Evolutionary conservation across 768 basidiomycete genomes (phyloP), one percentile per base, ranked within the genome.

Genomic region (Collybiopsis luxurians): DNA sequence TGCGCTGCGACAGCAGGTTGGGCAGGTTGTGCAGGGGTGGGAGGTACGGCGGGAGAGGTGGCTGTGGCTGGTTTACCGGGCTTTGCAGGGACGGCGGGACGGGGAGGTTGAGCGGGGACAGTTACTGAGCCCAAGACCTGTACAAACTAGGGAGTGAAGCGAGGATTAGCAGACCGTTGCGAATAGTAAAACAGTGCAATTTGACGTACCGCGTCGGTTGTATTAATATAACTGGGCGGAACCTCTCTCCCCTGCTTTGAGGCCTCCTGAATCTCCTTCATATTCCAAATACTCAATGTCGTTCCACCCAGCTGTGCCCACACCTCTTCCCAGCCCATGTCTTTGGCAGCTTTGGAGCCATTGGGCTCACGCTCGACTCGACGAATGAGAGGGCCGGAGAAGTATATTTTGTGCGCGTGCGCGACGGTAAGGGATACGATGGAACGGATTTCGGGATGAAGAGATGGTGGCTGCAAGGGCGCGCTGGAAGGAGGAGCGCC

Each of bases 221-320:
- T 82, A 69, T 95, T 95, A 64, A 93, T 79, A 70, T 95, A 95
- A 1, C 84, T 77, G 5, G 93, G 93, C 13, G 93, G 92, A 1
- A 92, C 91, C 73, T 95, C 89, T 60, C 72, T 84, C 15, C 90
- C 90, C 63, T 85, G 77, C 63, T 82, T 84, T 62, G 84, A 92
- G 2, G 93, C 93, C 66, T 88, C 89, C 60, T 93, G 86, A 55
- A 95, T 86, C 63, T 88, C 83, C 64, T 82, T 84, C 89, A 95
- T 94, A 67, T 93, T 91, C 93, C 93, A 95, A 42, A 94, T 79
- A 63, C 90, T 92, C 63, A 95, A 79, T 21, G 90, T 94, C 4
- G 91, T 93, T 3, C 93, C 94, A 49, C 90, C 87, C 31, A 95
- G 76, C 71, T 95, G 93, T 1, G 87, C 93, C 90, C 91, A 95